Base-by-base conservation (phyloP, 2,329 filamentous ascomycete genomes). In the Apiospora sp. region DNA sequence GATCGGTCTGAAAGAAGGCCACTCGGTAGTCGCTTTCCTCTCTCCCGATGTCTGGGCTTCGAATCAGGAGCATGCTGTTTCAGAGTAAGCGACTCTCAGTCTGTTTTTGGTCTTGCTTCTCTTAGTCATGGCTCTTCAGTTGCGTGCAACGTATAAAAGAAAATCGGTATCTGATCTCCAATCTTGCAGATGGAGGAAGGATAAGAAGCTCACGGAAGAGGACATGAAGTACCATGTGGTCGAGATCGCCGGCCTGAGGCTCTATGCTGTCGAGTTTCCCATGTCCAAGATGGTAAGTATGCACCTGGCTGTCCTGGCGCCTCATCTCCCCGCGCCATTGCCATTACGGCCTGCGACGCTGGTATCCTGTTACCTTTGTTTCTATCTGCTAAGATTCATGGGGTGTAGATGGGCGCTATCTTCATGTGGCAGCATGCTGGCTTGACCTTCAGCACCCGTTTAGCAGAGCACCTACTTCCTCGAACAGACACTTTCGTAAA, bases 381-480 rank as follows among this genome's bases (percentile, higher is more conserved):
- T n/a, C 7, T 1, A 41, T 64, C 4, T 41, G 22, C 58, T 64
- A 19, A 64, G 14, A 41, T 19, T 22, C 34, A 4, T 10, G 19
- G 34, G 58, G 4, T 12, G 30, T 27, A 70, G 19, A 79, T 78
- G 22, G 83, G 80, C 30, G 78, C 86, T 41, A 78, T 83, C 24
- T 82, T 81, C 4, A 82, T 83, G 49, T 89, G 87, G 87, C 81
- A 83, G 72, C 83, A 84, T 48, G 79, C 83, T 3, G 87, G 87
- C 0, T 76, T 83, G 0, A 87, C 86, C 0, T 78, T 88, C n/a
- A 85, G 84, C 16, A 82, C 85, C 37, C 82, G 87, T 0, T 77
- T 85, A 0, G 84, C 85, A 0, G 86, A 87, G 75, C 72, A 81
- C n/a, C 78, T 88, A 12, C 78, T 88, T 10, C 76, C 79, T 0